Evolutionary conservation across 108 stramenopile genomes (phyloP), one percentile per base, ranked within the genome.

Genomic region (Discostella stelligeroides): DNA sequence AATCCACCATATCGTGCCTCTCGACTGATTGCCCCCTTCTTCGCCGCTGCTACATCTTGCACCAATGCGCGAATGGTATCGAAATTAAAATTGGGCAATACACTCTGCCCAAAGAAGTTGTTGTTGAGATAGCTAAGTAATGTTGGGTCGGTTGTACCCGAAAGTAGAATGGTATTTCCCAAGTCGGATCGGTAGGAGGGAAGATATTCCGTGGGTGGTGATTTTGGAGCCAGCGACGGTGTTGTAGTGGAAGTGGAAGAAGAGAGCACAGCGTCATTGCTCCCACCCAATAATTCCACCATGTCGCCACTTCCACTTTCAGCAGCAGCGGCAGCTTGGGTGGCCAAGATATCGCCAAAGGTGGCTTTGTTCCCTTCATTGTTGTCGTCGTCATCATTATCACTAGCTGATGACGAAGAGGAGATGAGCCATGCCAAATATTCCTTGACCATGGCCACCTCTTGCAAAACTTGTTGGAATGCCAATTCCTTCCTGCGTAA

Each of bases 1-100:
- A 96, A 76, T 17, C 95, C 95, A 23, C 88, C 86, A 82, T 95
- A 96, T 10, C 96, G 75, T 9, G 92, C 88, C 37, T 82, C 81
- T 13, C 96, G 81, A 49, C 80, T 78, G 40, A 94, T 65, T 0
- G 94, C 83, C 15, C 88, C 81, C 79, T 97, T 97, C 80, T 93
- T 95, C 53, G 93, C 90, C 54, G 79, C 79, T 11, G 63, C 66
- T 4, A 72, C 81, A 60, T 91, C 87, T 11, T 72, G 47, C n/a
- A 85, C 84, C 70, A 90, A 86, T 40, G 92, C 90, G 18, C 91
- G 67, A 58, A 97, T 97, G 34, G 82, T 86, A 4, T 66, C 39
- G 70, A 92, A 97, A 39, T 78, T 60, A 70, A 91, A 94, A 48
- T 75, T 75, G 50, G 64, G 60, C 5, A 75, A 47, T 1, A 45